A percentile compares a stretch with the other conserved stretches of the same genome.
These are phyloP conservation scores for Cercospora sp. DNA, from an alignment of 2,329 filamentous ascomycete genomes.

Conservation along the genomic window DNA sequence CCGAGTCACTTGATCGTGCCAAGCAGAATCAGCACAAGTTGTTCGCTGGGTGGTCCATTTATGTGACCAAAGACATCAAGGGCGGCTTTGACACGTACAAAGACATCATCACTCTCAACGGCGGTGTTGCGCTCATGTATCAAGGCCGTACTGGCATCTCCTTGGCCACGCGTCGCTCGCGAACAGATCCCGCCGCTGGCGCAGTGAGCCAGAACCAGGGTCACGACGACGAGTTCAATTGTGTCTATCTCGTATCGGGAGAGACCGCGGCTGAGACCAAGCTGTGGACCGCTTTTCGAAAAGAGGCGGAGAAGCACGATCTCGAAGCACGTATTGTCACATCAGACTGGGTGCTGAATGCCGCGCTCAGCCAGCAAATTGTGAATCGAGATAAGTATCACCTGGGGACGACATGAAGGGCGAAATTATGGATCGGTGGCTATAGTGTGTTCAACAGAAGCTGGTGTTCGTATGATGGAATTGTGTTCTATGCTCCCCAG, in stretches of 20 bases:
- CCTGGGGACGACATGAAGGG: slow-evolving; percentile 23
- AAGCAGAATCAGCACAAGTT: slow-evolving; percentile 74
- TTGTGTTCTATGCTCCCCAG: background rate
- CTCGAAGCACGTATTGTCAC: slow-evolving; percentile 79
- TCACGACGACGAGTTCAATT: slow-evolving; percentile 58
- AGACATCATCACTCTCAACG: slow-evolving; percentile 83
- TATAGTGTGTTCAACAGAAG: background rate
- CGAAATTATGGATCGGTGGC: slow-evolving; percentile 1
- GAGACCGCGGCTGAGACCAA: slow-evolving; percentile 65
- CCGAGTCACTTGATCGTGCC: slow-evolving; percentile 68
- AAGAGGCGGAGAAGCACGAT: slow-evolving; percentile 74
- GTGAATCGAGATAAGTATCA: slow-evolving; percentile 37
- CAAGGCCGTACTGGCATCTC: slow-evolving; percentile 65
- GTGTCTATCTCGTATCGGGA: slow-evolving; percentile 78
- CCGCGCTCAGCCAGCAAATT: slow-evolving; percentile 83
- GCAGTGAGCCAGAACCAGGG: slow-evolving; percentile 51
- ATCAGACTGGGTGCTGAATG: slow-evolving; percentile 85
- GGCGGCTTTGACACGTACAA: slow-evolving; percentile 84
- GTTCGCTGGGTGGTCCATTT: slow-evolving; percentile 73
- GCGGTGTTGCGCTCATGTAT: slow-evolving; percentile 78
- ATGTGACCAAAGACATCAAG: slow-evolving; percentile 76
- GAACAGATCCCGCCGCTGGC: slow-evolving; percentile 61
- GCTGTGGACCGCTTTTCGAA: slow-evolving; percentile 77
- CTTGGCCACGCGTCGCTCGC: slow-evolving; percentile 44
- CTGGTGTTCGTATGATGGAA: background rate